Percentiles rank a stretch among this genome's conserved stretches.
phyloP scores from a whole-genome alignment of 257 asterid genomes.

The Solanum clarkiae region DNA sequence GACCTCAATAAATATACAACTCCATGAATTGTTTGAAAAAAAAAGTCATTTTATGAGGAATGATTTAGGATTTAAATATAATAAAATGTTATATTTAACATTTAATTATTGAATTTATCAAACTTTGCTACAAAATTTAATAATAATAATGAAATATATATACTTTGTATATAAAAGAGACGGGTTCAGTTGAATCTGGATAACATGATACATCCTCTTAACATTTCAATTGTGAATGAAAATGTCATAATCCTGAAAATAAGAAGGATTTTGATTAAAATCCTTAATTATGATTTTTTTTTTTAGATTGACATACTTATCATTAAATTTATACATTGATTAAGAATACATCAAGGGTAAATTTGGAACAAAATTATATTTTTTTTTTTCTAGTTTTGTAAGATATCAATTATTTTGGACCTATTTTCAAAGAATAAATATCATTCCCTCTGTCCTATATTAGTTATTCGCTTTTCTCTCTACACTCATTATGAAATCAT shows the following conservation, averaged over 20 bases:
- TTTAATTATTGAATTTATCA: background rate
- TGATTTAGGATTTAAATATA: background rate
- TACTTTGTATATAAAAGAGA: background rate
- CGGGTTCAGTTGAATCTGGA: background rate
- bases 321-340: background rate
- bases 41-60: background rate
- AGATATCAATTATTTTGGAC: background rate
- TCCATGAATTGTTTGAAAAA: background rate
- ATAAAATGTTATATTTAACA: background rate
- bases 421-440: background rate
- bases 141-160: background rate
- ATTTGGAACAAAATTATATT: background rate
- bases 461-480: background rate
- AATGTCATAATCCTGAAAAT: background rate
- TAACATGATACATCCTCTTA: background rate
- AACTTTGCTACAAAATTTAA: background rate
- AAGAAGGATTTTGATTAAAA: background rate
- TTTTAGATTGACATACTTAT: background rate
- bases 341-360: background rate
- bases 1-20: background rate
- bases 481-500: too few relatives aligned
- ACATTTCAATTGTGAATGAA: background rate
- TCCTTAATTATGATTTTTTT: background rate
- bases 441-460: background rate
- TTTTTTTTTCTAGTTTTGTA: background rate